These are phyloP conservation scores for Ganoderma multipileum DNA, from an alignment of 1,284 basidiomycete species.

Conservation along the genomic window DNA sequence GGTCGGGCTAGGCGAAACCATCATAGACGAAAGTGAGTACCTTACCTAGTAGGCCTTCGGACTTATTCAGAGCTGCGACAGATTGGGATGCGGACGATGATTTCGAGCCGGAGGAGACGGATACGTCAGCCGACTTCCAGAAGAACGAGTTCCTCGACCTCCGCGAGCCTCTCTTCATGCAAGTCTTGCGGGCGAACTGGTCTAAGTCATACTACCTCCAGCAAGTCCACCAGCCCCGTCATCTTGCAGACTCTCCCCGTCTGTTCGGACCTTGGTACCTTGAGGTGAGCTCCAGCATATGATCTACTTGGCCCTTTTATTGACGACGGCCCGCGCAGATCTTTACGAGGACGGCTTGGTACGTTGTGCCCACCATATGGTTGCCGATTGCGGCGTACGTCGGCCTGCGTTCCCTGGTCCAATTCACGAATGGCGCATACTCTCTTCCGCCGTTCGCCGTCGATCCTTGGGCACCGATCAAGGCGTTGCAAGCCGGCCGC, in stretches of 20 bases:
- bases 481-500: constrained; percentile 44
- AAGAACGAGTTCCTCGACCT: constrained; percentile 95
- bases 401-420: constrained; percentile 80
- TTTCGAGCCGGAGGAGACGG: constrained; percentile 90
- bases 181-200: constrained; percentile 87
- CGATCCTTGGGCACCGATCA: constrained; percentile 62
- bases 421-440: constrained; percentile 67
- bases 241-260: constrained; percentile 86
- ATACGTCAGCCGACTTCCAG: constrained; percentile 79
- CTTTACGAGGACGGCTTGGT: constrained; percentile 93
- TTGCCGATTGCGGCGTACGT: constrained; percentile 87
- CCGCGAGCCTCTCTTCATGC: constrained; percentile 82
- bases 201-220: constrained; percentile 96
- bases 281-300: constrained; percentile 60
- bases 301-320: neutral
- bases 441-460: constrained; percentile 62
- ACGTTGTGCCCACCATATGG: constrained; percentile 93
- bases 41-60: neutral
- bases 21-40: constrained; percentile 78
- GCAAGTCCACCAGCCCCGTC: constrained; percentile 96
- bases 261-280: constrained; percentile 87
- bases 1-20: constrained; percentile 77
- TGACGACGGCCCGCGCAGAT: constrained; percentile 49
- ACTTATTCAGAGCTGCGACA: constrained; percentile 39
- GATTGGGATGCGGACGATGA: constrained; percentile 86